Conservation (phyloP, 352 stramenopile species). For the Blastocystis sp. region DNA sequence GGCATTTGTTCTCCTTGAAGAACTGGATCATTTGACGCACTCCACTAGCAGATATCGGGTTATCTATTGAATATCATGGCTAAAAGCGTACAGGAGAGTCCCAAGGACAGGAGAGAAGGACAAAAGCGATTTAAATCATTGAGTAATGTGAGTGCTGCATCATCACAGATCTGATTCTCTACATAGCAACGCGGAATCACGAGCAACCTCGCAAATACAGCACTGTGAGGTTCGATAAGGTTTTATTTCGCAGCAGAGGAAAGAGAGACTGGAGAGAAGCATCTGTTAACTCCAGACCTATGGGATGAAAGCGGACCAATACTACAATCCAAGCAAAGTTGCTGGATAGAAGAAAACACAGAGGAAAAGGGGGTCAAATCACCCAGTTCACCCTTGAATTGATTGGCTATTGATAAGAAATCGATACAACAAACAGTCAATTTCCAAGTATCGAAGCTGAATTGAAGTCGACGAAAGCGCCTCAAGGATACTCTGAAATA, state of each 20-base stretch:
- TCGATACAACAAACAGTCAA: background rate
- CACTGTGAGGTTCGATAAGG: background rate
- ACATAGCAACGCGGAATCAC: background rate
- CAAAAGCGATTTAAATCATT: background rate
- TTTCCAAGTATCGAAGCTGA: background rate
- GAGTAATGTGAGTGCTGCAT: background rate
- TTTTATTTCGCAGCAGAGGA: background rate
- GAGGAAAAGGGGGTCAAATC: background rate
- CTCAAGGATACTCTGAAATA: background rate
- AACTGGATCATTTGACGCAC: background rate
- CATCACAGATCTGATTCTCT: background rate
- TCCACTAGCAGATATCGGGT: background rate
- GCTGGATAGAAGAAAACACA: background rate
- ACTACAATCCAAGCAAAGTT: background rate
- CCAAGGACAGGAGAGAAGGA: background rate
- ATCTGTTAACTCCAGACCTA: background rate
- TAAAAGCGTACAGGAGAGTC: background rate
- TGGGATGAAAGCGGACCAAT: background rate
- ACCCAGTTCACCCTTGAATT: background rate
- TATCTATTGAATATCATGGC: background rate
- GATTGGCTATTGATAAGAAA: background rate
- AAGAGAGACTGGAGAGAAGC: background rate
- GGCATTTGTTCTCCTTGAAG: background rate
- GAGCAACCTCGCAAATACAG: background rate
- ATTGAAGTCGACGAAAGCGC: background rate